Evolutionary conservation across 768 basidiomycete species (phyloP), one percentile per base, ranked within the genome.

Genomic region (Myochromella boudieri): DNA sequence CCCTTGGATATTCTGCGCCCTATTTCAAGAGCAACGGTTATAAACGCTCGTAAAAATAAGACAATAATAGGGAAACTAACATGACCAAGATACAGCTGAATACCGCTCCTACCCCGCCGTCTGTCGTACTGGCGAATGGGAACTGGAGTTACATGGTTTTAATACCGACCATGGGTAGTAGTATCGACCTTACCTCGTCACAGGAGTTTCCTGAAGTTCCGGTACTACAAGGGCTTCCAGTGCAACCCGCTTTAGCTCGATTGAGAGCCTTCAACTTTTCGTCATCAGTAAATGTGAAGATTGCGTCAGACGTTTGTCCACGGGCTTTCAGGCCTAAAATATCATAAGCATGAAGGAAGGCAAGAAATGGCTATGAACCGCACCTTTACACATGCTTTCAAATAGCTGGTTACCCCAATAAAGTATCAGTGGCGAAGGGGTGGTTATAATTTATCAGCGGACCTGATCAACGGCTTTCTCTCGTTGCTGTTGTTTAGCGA

Each of bases 41-140:
- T 28, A 28, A 24, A 6, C 28, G 15, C 17, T 4, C 15, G 11
- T 2, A 15, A 4, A 11, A 15, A 25, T 33, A 6, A 15, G 24
- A 6, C 21, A 4, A 17, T 12, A 26, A 24, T 21, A 39, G n/a
- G 26, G 14, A 34, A 4, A 39, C 42, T 17, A 20, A 55, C 53
- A 55, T 12, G 3, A 47, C 45, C 4, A 14, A 4, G n/a, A 55
- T 51, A 22, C 53, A 55, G 14, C 26, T 55, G 37, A 50, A 55
- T 5, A 48, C 20, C 3, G 46, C 46, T 6, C 49, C 49, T 32
- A 11, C 14, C 11, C 53, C 46, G 26, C 49, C 53, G 26, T 55
- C 53, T 15, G 42, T 48, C 11, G 53, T 55, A 28, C 53, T 55
- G n/a, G 53, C 53, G 21, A 51, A 51, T 1, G 53, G 53, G 22